Evolutionary conservation across 2,329 filamentous ascomycete genomes (phyloP).

Genomic region (Lachnellula subtilissima): DNA sequence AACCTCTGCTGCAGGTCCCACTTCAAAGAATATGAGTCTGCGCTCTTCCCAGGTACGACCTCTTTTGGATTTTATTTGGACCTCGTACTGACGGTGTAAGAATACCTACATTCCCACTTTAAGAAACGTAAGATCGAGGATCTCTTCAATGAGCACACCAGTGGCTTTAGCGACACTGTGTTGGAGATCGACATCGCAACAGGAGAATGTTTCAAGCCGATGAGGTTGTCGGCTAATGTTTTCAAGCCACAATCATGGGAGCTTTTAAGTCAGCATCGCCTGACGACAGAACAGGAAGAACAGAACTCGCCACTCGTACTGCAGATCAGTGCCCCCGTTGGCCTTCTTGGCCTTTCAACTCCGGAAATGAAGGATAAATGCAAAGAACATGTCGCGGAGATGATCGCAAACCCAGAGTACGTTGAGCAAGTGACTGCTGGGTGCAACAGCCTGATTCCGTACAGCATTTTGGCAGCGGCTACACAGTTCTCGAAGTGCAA

Average conservation of each 20-base stretch:
- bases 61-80: background rate
- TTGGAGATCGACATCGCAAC: conserved; percentile 18
- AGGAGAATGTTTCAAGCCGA: conserved; percentile 17
- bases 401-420: conserved; percentile 19
- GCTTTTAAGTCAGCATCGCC: conserved; percentile 15
- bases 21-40: conserved; percentile 18
- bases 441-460: conserved; percentile 10
- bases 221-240: conserved; percentile 15
- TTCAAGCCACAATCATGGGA: conserved; percentile 14
- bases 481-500: conserved; percentile 11
- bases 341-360: conserved; percentile 12
- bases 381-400: conserved; percentile 20
- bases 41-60: conserved; percentile 21
- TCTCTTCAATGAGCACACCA: conserved; percentile 22
- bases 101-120: conserved; percentile 21
- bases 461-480: conserved; percentile 13
- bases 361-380: conserved; percentile 18
- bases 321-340: conserved; percentile 19
- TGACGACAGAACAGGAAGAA: conserved; percentile 4
- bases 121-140: conserved; percentile 22
- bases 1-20: conserved; percentile 18
- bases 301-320: conserved; percentile 9
- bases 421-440: conserved; percentile 16
- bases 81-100: conserved; percentile 7
- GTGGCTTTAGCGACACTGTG: conserved; percentile 11